Evolutionary conservation across 768 basidiomycete genomes (phyloP), one percentile per base, ranked within the genome.

Genomic region (Amanita molliuscula): DNA sequence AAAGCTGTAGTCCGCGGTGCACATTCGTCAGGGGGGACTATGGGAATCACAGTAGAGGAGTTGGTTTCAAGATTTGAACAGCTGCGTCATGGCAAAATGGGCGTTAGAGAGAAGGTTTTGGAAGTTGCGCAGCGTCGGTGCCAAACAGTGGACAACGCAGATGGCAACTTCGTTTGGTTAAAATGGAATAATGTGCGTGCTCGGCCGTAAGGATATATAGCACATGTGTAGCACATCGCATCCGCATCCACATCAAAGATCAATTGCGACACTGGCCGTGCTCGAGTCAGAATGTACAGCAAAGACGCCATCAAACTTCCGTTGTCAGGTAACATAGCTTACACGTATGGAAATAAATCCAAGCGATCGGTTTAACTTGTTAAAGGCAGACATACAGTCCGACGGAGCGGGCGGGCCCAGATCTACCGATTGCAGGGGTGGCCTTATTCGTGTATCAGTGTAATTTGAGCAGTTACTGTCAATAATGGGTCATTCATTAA

Each of bases 91-190:
- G 70, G 75, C 25, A 79, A 79, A 65, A 60, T 69, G 41, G 89
- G 88, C 23, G 78, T 89, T 2, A 70, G 65, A 58, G 82, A 82
- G 58, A 96, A 93, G 67, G 71, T 95, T 18, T 55, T 77, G 31
- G 91, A 93, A 55, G 79, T 96, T 42, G 74, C 87, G 10, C 60
- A 69, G 50, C 81, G 91, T 57, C 76, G 71, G 58, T 91, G 88
- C 58, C 70, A 74, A 35, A 62, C 79, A 36, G 69, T 77, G 16
- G 75, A 78, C 55, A 79, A 80, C 55, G 71, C 71, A 45, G 76
- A 78, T 61, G 76, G 75, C n/a, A 74, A 81, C 60, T 69, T 67
- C 50, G 73, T 76, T 48, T 80, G 78, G 77, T 67, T 85, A 28
- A 70, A 71, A 56, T 85, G 83, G 83, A 77, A 73, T 55, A 68